These are phyloP conservation scores for Pythium vanterpoolii DNA, from an alignment of 352 stramenopile species.

Conservation along the genomic window DNA sequence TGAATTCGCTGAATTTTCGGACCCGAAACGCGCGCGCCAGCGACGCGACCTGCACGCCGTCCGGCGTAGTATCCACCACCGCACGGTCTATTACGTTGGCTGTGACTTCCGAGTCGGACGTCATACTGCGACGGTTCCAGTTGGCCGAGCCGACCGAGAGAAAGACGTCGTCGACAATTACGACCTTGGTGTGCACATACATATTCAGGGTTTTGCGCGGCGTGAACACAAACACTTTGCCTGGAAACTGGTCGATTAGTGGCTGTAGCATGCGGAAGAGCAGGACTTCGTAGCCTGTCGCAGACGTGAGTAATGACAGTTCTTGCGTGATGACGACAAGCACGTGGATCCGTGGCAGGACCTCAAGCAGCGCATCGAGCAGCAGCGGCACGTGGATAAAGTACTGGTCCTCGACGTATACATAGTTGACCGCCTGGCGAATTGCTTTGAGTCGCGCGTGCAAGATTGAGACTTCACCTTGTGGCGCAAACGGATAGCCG, in stretches of 20 bases:
- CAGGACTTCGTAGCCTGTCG: conserved; percentile 29
- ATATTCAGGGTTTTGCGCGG: conserved; percentile 13
- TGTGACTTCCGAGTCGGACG: conserved; percentile 30
- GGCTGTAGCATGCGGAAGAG: conserved; percentile 30
- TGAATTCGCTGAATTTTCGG: conserved; percentile 21
- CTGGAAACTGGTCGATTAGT: conserved; percentile 26
- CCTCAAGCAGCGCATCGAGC: conserved; percentile 22
- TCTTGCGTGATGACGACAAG: conserved; percentile 24
- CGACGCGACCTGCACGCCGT: conserved; percentile 10
- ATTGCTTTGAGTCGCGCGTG: conserved; percentile 35
- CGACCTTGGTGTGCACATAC: conserved; percentile 24
- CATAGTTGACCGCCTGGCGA: conserved; percentile 32
- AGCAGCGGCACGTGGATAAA: conserved; percentile 41
- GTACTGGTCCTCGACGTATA: conserved; percentile 50
- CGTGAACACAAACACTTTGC: conserved; percentile 21
- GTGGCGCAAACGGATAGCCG: conserved; percentile 28
- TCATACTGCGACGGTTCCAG: conserved; percentile 39
- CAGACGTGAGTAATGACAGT: conserved; percentile 14
- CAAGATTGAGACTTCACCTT: conserved; percentile 34
- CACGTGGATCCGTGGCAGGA: conserved; percentile 25
- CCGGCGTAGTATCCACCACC: neutral
- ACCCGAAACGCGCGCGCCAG: conserved; percentile 19
- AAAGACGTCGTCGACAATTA: conserved; percentile 29
- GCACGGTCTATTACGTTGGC: conserved; percentile 18
- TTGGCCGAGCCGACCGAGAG: conserved; percentile 31